Conservation (phyloP, 202 grass and related monocot genomes). For the Musa balbisiana region DNA sequence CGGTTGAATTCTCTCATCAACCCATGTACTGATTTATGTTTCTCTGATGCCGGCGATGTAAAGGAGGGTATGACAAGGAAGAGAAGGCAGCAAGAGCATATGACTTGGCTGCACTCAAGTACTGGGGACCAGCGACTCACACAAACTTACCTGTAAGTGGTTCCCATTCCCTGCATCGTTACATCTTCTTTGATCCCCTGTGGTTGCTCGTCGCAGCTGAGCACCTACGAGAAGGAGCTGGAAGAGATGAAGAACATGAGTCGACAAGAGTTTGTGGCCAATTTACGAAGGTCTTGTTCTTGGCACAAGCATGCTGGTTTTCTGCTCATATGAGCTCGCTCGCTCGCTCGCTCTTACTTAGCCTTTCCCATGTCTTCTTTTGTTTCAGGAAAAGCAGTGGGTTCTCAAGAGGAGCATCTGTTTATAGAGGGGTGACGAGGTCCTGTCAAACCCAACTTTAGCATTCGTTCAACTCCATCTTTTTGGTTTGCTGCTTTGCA, state of each 20-base stretch:
- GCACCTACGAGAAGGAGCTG: conserved; percentile 69
- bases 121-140: conserved; percentile 71
- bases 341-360: neutral
- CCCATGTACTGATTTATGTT: conserved; percentile 13
- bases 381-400: conserved; percentile 74
- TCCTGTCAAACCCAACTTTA: conserved; percentile 36
- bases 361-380: neutral
- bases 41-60: neutral
- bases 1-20: conserved; percentile 3
- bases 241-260: conserved; percentile 84
- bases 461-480: neutral
- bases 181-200: neutral
- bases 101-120: conserved; percentile 83
- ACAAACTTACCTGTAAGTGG: conserved; percentile 69
- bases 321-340: neutral
- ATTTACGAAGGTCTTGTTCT: conserved; percentile 50
- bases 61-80: conserved; percentile 87
- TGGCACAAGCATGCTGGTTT: conserved; percentile 8
- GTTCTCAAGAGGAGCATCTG: conserved; percentile 79
- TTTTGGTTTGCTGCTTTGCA: conserved; percentile 18
- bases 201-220: conserved; percentile 27
- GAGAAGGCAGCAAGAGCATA: conserved; percentile 90
- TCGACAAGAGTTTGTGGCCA: conserved; percentile 70
- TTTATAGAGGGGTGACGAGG: conserved; percentile 84
- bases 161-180: neutral